A percentile compares a stretch with the other conserved stretches of the same genome.
Conservation (phyloP, 495 filamentous ascomycete genomes). For the Neurospora hispaniola region DNA sequence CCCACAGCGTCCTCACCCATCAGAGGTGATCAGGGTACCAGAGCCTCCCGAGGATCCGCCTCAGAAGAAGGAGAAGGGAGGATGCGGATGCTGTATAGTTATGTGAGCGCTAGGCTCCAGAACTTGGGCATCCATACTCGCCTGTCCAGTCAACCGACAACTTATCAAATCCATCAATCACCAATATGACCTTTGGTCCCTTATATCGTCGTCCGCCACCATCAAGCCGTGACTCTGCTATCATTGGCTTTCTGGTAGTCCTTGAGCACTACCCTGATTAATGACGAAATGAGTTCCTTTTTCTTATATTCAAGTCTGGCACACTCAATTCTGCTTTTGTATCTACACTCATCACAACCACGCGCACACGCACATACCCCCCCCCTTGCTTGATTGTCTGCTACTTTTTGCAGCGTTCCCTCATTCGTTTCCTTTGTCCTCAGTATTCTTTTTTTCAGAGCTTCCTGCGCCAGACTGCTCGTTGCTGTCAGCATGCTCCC, state of each 20-base stretch:
- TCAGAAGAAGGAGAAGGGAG: slow-evolving; percentile 32
- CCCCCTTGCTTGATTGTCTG: not conserved
- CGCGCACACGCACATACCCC: slow-evolving; percentile 1
- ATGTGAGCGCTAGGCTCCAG: slow-evolving; percentile 29
- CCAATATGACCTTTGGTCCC: not conserved
- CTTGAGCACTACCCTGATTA: not conserved
- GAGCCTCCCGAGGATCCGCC: slow-evolving; percentile 27
- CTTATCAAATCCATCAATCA: not conserved
- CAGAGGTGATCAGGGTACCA: slow-evolving; percentile 20
- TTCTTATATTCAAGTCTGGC: not conserved
- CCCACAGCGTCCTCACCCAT: slow-evolving; percentile 12
- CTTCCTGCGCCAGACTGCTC: not conserved
- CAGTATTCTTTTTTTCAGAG: not conserved
- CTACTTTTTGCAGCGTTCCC: not conserved
- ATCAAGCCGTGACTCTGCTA: not conserved
- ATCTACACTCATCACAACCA: not conserved
- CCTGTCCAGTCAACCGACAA: not conserved
- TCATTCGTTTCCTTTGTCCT: not conserved
- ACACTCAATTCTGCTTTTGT: not conserved
- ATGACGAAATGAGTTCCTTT: not conserved
- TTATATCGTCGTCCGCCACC: not conserved
- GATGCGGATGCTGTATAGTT: slow-evolving; percentile 44
- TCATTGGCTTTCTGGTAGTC: not conserved
- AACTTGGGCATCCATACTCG: not conserved
- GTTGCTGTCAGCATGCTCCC: not conserved